Base-by-base conservation (phyloP, 331 rosid species). In the Acacia pycnantha region DNA sequence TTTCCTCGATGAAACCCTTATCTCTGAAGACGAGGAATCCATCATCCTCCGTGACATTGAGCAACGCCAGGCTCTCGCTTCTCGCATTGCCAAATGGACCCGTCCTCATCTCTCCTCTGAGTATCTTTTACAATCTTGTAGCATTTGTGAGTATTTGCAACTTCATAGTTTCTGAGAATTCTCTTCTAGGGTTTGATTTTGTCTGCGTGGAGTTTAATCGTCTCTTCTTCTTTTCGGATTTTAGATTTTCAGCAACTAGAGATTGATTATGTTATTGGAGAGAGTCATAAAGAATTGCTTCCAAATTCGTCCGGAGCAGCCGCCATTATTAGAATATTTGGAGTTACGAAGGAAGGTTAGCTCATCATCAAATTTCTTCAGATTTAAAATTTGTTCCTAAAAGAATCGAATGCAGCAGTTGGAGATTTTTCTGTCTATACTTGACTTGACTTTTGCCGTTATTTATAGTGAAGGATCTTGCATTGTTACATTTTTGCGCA, bases 311-410 rank as follows among this genome's bases (percentile, higher is more conserved):
- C 94, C 58, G 98, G 97, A 43, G 87, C 97, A 1, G 93, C 98
- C 29, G 97, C 98, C 51, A 88, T 95, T 80, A 90, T 95, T 82
- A 87, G 97, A 84, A 91, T 93, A 73, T 95, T 93, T 46, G 99
- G 98, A 46, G 99, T 93, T 46, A 90, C 99, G 3, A 92, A 76
- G 86, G 98, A 95, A 91, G 99, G 99, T 90, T 75, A 80, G 97
- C 50, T 59, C 43, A 22, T 59, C 26, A 46, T 74, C 54, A 12
- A 19, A 8, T 56, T 74, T 61, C 35, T 79, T 66, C 13, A 4
- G 14, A 26, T 16, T 61, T 58, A 56, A 15, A 46, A 29, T 8
- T 8, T 1, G 50, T 33, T 44, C 14, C 29, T 21, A 4, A 26
- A 22, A 31, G 9, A 64, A 69, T 67, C 2, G 26, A 67, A 65